Evolutionary conservation across 176 grass and related monocot genomes (phyloP).

Genomic region (Panicum miliaceum): DNA sequence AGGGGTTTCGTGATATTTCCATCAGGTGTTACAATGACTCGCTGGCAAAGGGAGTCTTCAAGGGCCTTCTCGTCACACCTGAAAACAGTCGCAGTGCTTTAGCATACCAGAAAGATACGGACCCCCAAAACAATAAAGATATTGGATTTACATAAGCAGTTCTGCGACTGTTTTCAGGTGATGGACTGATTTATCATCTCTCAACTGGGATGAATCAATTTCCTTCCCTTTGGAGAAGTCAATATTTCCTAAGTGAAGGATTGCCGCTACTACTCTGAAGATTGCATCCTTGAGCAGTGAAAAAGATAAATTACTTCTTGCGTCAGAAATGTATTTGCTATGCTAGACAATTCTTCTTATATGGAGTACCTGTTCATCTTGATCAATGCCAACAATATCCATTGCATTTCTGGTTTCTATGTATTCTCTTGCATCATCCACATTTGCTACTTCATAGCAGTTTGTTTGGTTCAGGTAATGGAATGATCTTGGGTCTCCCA

Average conservation of each 20-base stretch:
- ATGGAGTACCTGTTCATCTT: slow-evolving; percentile 81
- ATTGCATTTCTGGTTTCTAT: slow-evolving; percentile 92
- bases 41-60: slow-evolving; percentile 82
- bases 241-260: slow-evolving; percentile 94
- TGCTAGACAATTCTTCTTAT: not conserved
- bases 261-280: slow-evolving; percentile 84
- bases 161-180: slow-evolving; percentile 90
- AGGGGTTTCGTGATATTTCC: slow-evolving; percentile 95
- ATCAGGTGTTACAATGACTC: slow-evolving; percentile 94
- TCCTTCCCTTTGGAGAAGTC: slow-evolving; percentile 83
- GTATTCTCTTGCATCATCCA: slow-evolving; percentile 93
- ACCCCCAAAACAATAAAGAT: not conserved
- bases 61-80: slow-evolving; percentile 87
- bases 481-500: slow-evolving; percentile 74
- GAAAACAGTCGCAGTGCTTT: slow-evolving; percentile 40
- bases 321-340: not conserved
- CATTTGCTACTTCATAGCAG: slow-evolving; percentile 84
- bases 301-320: slow-evolving; percentile 41
- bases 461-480: slow-evolving; percentile 95
- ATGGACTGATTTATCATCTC: slow-evolving; percentile 69
- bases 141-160: slow-evolving; percentile 68
- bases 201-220: slow-evolving; percentile 82
- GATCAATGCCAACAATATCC: slow-evolving; percentile 90
- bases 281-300: slow-evolving; percentile 82
- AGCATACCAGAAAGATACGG: slow-evolving; percentile 30